Conservation (phyloP, 2,329 filamentous ascomycete genomes). For the Juglanconis juglandina region DNA sequence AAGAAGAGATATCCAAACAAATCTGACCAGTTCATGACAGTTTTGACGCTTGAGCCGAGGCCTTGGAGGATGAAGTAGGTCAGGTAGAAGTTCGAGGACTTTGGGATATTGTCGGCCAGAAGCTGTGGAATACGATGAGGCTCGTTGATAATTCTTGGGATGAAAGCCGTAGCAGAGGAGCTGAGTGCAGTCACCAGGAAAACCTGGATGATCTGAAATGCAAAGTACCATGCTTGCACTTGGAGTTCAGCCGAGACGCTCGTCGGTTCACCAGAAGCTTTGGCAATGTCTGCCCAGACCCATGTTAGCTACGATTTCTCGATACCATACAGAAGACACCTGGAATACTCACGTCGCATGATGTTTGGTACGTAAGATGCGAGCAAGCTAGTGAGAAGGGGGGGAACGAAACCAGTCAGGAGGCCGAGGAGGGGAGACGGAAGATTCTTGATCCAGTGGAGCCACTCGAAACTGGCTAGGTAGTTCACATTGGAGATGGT, state of each 20-base stretch:
- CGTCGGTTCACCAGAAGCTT: constrained; percentile 67
- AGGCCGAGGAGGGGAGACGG: constrained; percentile 84
- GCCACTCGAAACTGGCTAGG: constrained; percentile 62
- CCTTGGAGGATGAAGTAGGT: constrained; percentile 26
- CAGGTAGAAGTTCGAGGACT: constrained; percentile 74
- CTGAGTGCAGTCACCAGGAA: constrained; percentile 79
- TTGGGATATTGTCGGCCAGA: constrained; percentile 63
- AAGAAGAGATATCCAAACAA: constrained; percentile 45
- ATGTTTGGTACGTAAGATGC: constrained; percentile 60
- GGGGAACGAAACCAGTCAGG: constrained; percentile 73
- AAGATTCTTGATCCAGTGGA: constrained; percentile 70
- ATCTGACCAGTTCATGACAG: constrained; percentile 69
- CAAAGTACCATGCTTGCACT: constrained; percentile 76
- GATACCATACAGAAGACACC: neutral
- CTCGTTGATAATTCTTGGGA: constrained; percentile 55
- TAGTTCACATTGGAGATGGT: constrained; percentile 78
- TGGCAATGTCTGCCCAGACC: constrained; percentile 56
- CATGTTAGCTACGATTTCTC: constrained; percentile 15
- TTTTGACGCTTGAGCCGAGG: constrained; percentile 49
- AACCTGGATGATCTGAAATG: constrained; percentile 77
- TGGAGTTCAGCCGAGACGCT: constrained; percentile 69
- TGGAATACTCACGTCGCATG: constrained; percentile 57
- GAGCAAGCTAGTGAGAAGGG: constrained; percentile 41
- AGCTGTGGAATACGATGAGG: constrained; percentile 53
- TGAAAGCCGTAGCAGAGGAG: constrained; percentile 65